Evolutionary conservation across 1,139 yeast genomes (phyloP), one percentile per base, ranked within the genome.

Genomic region (Hyphopichia pseudoburtonii): DNA sequence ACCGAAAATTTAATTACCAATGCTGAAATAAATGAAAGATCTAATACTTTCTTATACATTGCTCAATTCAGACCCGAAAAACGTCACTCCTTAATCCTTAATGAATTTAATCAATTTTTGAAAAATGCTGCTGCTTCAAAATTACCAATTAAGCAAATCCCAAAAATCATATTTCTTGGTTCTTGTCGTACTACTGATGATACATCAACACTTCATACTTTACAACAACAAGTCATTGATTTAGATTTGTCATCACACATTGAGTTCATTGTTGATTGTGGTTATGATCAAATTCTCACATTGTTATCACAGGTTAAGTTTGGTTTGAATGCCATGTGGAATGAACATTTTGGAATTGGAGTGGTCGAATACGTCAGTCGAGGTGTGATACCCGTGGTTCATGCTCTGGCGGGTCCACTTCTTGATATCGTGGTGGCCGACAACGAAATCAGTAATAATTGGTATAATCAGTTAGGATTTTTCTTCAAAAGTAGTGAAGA

Each of bases 251-350:
- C 46, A 0, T 70, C 67, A 2, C 62, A 66, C 36, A 77, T 89
- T 32, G 78, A 79, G 34, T 86, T 92, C 50, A 73, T 82, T 3
- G 75, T 86, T 6, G 95, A 92, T 59, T 84, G 92, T 29, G 73
- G 88, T 5, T 87, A 88, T 66, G 71, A 67, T 2, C 75, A 71
- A 19, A 81, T 94, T 15, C 68, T 77, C 31, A 53, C 62, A 24
- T 73, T 76, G 44, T 66, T 94, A 32, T 54, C 69, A n/a, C 63
- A 61, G 7, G 78, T 90, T 2, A 78, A 81, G 28, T 82, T 78
- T 50, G 98, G 98, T 3, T 70, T 92, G 33, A 90, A 94, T 54
- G 92, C 96, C 19, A 94, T 94, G 99, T 94, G 98, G 98, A 92
- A 94, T 60, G 99, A 94, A 64, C 99, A 94, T 64, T 94, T 94